A percentile compares a stretch with the other conserved stretches of the same genome.
Conservation (phyloP, 1,139 yeast genomes). For the Debaryomycetaceae sp. region DNA sequence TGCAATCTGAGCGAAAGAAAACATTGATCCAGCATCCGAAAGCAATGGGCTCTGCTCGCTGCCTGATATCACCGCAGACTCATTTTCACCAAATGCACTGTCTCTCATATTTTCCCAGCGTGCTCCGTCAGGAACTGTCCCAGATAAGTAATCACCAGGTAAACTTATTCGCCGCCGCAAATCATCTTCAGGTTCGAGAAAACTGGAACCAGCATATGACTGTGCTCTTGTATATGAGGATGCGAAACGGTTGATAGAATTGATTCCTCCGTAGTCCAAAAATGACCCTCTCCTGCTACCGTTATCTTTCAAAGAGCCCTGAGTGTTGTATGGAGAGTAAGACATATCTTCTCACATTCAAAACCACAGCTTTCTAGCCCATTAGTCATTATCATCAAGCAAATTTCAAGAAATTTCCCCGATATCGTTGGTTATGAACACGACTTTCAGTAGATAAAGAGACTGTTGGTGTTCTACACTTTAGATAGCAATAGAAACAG, state of each 20-base stretch:
- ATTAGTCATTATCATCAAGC: neutral
- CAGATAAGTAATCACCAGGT: neutral
- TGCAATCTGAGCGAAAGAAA: conserved; percentile 13
- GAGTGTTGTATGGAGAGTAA: neutral
- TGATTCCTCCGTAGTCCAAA: conserved; percentile 47
- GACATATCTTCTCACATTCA: conserved; percentile 1
- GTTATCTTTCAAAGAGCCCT: neutral
- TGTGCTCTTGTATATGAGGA: conserved; percentile 78
- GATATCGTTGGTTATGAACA: neutral
- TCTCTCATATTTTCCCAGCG: neutral
- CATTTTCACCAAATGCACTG: neutral
- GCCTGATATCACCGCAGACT: neutral
- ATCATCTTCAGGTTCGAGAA: conserved; percentile 18
- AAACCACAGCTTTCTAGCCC: neutral
- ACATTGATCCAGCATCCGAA: conserved; percentile 6
- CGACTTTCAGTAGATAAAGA: neutral
- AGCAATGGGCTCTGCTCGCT: conserved; percentile 9
- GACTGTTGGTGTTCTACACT: neutral
- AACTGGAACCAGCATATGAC: conserved; percentile 38
- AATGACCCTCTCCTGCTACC: conserved; percentile 16
- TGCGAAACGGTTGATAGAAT: conserved; percentile 75
- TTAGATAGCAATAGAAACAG: too few species aligned
- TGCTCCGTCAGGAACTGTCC: neutral
- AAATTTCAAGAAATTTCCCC: neutral
- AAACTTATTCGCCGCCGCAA: neutral